Evolutionary conservation across 1,139 yeast genomes (phyloP).

Genomic region (Magnusiomyces ingens): DNA sequence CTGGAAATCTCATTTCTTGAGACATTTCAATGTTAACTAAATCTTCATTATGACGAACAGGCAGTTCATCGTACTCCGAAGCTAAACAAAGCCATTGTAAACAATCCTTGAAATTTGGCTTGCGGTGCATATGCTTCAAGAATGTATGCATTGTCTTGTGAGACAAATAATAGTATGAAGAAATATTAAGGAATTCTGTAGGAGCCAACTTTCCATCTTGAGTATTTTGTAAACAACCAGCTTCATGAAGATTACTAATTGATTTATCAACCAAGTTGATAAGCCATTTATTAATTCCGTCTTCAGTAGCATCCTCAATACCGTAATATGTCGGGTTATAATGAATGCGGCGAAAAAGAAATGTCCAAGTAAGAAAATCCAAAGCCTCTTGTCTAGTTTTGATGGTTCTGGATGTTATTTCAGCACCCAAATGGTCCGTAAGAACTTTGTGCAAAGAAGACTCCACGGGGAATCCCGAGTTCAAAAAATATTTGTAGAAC

Average conservation of each 20-base stretch:
- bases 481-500: conserved; percentile 89
- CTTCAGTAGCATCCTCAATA: conserved; percentile 60
- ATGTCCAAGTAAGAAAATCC: conserved; percentile 93
- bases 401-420: conserved; percentile 83
- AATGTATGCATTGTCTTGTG: conserved; percentile 79
- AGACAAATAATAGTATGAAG: conserved; percentile 89
- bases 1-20: conserved; percentile 69
- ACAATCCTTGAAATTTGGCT: conserved; percentile 60
- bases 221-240: conserved; percentile 56
- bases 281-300: conserved; percentile 52
- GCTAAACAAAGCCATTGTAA: conserved; percentile 71
- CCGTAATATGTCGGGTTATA: conserved; percentile 95
- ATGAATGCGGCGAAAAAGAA: conserved; percentile 85
- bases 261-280: conserved; percentile 67
- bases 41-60: conserved; percentile 94
- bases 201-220: conserved; percentile 48
- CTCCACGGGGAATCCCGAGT: conserved; percentile 96
- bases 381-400: conserved; percentile 78
- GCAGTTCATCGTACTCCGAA: conserved; percentile 83
- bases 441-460: conserved; percentile 87
- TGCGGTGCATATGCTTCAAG: conserved; percentile 44
- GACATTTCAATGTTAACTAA: conserved; percentile 87
- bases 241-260: conserved; percentile 58
- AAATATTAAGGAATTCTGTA: conserved; percentile 77
- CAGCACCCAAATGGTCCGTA: conserved; percentile 96